phyloP scores from a whole-genome alignment of 169 alveolate species.

The Hepatocystis sp. region DNA sequence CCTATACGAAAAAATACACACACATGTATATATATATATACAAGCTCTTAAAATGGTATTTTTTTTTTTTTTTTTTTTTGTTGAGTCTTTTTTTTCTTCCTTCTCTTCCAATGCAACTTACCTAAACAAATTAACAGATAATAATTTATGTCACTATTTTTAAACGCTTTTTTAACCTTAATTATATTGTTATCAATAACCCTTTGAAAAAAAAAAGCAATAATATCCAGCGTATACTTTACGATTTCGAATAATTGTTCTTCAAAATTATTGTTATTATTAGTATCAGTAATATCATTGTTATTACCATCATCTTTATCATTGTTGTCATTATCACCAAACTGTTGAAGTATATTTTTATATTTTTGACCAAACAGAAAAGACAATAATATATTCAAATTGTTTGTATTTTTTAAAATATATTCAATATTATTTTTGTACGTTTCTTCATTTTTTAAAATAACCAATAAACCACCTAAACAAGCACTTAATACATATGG shows the following conservation, averaged over 20 bases:
- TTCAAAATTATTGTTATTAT: too few relatives aligned
- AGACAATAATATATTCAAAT: conserved; percentile 64
- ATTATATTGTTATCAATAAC: conserved; percentile 25
- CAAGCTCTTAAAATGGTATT: background rate
- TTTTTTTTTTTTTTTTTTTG: too few relatives aligned
- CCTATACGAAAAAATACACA: too few relatives aligned
- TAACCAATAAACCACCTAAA: conserved; percentile 39
- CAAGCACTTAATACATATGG: conserved; percentile 66
- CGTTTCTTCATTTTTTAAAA: conserved; percentile 50
- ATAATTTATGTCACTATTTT: conserved; percentile 42
- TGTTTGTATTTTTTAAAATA: conserved; percentile 52
- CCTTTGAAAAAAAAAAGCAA: conserved; percentile 35
- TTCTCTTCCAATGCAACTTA: background rate
- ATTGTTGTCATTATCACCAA: conserved; percentile 1
- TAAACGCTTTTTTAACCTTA: conserved; percentile 49
- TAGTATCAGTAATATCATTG: too few relatives aligned
- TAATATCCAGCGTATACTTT: conserved; percentile 19
- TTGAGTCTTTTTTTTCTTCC: background rate
- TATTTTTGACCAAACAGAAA: conserved; percentile 71
- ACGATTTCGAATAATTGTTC: conserved; percentile 21
- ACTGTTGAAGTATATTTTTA: conserved; percentile 33
- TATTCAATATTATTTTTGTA: conserved; percentile 63
- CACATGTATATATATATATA: background rate
- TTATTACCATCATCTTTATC: too few relatives aligned
- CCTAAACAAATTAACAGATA: conserved; percentile 59